phyloP scores from a whole-genome alignment of 2,329 filamentous ascomycete genomes.

The Cryphonectria carpinicola region DNA sequence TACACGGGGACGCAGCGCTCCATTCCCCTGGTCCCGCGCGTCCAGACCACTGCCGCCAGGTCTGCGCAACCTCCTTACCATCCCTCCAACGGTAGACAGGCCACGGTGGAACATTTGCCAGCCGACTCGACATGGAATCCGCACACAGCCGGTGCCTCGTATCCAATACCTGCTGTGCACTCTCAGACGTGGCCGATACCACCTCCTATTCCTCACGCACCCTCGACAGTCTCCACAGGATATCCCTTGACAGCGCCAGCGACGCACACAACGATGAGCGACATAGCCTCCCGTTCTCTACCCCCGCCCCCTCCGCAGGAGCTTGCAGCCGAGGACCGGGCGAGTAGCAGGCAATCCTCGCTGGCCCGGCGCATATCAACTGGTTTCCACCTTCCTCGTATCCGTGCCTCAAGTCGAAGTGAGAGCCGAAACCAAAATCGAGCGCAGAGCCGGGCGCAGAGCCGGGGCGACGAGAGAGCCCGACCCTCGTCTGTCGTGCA shows the following conservation, averaged over 20 bases:
- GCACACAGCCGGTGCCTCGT: constrained; percentile 32
- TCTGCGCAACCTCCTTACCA: constrained; percentile 31
- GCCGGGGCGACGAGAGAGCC: not conserved
- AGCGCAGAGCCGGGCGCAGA: constrained; percentile 3
- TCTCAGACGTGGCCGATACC: constrained; percentile 54
- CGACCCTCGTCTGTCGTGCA: constrained; percentile 3
- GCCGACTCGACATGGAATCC: constrained; percentile 30
- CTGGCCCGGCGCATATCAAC: constrained; percentile 49
- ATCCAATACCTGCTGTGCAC: constrained; percentile 32
- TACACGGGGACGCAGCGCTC: constrained; percentile 29
- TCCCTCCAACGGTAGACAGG: constrained; percentile 26
- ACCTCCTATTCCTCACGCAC: constrained; percentile 32
- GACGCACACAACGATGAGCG: constrained; percentile 37
- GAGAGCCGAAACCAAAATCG: constrained; percentile 17
- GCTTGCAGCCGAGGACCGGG: constrained; percentile 45
- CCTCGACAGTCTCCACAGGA: constrained; percentile 32
- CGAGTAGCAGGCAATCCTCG: constrained; percentile 40
- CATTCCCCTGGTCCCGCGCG: constrained; percentile 30
- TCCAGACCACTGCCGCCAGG: constrained; percentile 29
- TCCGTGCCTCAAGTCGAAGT: constrained; percentile 44
- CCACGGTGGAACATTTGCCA: constrained; percentile 6
- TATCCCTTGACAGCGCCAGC: constrained; percentile 49
- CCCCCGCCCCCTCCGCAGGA: constrained; percentile 45
- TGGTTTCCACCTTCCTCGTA: constrained; percentile 47
- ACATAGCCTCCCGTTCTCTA: constrained; percentile 41